Evolutionary conservation across 1,139 yeast species (phyloP).

Genomic region (Arxiozyma slooffiae): DNA sequence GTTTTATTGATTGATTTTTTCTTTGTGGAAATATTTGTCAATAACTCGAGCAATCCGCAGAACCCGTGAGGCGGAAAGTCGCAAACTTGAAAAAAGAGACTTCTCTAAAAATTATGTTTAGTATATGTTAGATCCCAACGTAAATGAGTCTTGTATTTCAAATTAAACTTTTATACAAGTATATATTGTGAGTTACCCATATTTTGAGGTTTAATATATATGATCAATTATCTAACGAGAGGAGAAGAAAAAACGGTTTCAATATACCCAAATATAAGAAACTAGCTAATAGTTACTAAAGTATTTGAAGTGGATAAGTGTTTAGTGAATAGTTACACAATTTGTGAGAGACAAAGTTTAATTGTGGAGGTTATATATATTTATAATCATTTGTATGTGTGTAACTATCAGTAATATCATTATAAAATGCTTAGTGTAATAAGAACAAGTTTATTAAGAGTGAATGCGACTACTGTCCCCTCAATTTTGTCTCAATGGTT

Average conservation of each 20-base stretch:
- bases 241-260: too few relatives aligned
- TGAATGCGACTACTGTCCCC: background rate
- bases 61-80: background rate
- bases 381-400: background rate
- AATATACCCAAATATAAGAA: too few relatives aligned
- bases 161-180: too few relatives aligned
- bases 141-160: too few relatives aligned
- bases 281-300: background rate
- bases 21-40: background rate
- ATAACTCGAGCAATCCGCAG: background rate
- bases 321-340: background rate
- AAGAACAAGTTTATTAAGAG: background rate
- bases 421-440: background rate
- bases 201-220: too few relatives aligned
- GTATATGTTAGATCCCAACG: too few relatives aligned
- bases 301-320: background rate
- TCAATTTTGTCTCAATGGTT: conserved; percentile 14
- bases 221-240: too few relatives aligned
- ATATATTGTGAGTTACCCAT: too few relatives aligned
- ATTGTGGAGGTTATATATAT: too few relatives aligned
- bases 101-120: background rate
- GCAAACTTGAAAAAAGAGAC: background rate
- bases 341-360: background rate
- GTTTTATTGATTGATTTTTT: background rate
- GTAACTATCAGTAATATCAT: background rate